Evolutionary conservation across 2,329 filamentous ascomycete species (phyloP), one percentile per base, ranked within the genome.

Genomic region (Ceratocystis destructans): DNA sequence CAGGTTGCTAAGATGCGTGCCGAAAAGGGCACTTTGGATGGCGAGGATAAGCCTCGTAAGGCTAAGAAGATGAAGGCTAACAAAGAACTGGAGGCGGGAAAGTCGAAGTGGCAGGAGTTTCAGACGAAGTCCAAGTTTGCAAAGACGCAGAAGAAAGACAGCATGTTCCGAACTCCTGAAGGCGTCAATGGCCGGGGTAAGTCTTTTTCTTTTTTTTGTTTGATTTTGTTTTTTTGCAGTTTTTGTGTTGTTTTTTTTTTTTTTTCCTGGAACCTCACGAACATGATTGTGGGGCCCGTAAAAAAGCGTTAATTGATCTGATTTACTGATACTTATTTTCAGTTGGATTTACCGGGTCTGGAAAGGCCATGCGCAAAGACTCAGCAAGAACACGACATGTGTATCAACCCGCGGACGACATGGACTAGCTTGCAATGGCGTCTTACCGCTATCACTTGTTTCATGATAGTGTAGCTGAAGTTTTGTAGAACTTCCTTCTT

Each of bases 311-410:
- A 15, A 2, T 41, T 41, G 37, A 41, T 41, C 37, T 41, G n/a
- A 46, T 25, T 57, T 64, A 65, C 73, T 74, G 67, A 73, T 68
- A 15, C 31, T 10, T n/a, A n/a, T 17, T 3, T 61, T 5, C 70
- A 96, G 94, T 99, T 73, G 94, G 94, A 44, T 96, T 99, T 73
- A 96, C 90, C 7, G 94, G 94, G 69, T 96, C 92, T 65, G 94
- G 94, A 68, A 90, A 96, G 76, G 83, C 88, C 70, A 97, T 97
- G 94, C 89, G 91, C 71, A 96, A 96, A 76, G 94, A 96, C 74
- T 84, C 85, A 61, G 85, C 87, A 69, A 83, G 92, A 73, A 87
- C 83, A 74, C 87, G 90, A 72, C 90, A 96, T 73, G 87, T 94
- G 70, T 95, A 96, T 76, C 85, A 93, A 75, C 81, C 86, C 71